Evolutionary conservation across 2,329 filamentous ascomycete species (phyloP).

Genomic region (Akanthomyces muscarius): DNA sequence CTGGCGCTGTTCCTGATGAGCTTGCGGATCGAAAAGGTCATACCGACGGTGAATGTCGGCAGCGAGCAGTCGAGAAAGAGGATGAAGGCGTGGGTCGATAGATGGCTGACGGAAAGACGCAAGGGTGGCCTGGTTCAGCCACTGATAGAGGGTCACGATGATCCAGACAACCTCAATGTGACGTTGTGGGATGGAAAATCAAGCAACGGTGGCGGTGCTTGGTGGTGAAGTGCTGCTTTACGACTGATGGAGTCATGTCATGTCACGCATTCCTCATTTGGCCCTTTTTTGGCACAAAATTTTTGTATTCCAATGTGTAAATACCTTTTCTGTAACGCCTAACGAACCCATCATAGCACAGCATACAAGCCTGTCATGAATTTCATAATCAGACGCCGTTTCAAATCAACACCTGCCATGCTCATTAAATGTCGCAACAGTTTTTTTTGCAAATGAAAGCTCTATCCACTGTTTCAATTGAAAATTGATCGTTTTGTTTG

Average conservation of each 20-base stretch:
- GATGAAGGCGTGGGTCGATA: constrained; percentile 63
- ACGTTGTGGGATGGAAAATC: constrained; percentile 39
- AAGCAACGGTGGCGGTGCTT: constrained; percentile 35
- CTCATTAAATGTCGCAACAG: neutral
- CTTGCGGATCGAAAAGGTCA: constrained; percentile 79
- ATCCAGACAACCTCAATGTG: constrained; percentile 25
- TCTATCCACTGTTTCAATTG: neutral
- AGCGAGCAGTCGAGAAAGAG: constrained; percentile 52
- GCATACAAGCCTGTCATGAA: constrained; percentile 9
- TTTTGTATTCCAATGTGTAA: constrained; percentile 16
- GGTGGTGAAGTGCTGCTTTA: constrained; percentile 30
- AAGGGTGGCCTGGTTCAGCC: constrained; percentile 50
- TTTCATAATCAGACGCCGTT: neutral
- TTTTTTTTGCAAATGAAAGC: constrained; percentile 1
- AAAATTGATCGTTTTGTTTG: neutral
- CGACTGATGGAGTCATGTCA: neutral
- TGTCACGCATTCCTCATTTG: neutral
- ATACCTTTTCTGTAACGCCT: constrained; percentile 16
- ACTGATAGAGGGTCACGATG: constrained; percentile 37
- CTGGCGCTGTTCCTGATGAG: constrained; percentile 89
- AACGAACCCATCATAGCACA: constrained; percentile 16
- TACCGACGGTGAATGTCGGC: constrained; percentile 86
- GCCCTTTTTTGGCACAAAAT: constrained; percentile 1
- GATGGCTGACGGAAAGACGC: constrained; percentile 57
- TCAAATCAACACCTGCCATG: constrained; percentile 4